Evolutionary conservation across 768 basidiomycete genomes (phyloP).

Genomic region (Rhizopogon rudus): DNA sequence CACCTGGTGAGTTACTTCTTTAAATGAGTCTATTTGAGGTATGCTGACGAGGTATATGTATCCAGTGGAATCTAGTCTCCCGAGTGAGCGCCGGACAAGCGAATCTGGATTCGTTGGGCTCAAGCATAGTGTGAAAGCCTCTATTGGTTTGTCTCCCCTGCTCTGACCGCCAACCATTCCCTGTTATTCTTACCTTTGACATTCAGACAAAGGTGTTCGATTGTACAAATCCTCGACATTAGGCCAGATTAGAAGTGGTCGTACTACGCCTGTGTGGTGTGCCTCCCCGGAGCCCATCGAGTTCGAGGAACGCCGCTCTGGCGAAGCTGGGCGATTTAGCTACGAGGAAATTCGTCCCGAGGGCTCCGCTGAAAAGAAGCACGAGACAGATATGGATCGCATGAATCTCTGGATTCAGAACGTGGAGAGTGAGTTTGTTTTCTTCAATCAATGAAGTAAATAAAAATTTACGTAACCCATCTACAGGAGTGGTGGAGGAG

Average conservation of each 20-base stretch:
- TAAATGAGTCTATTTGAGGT: background rate
- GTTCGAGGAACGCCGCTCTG: constrained; percentile 27
- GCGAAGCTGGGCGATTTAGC: constrained; percentile 28
- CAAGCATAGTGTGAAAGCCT: constrained; percentile 68
- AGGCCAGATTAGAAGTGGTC: constrained; percentile 31
- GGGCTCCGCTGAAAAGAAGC: constrained; percentile 8
- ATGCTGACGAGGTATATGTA: background rate
- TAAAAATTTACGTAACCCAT: constrained; percentile 5
- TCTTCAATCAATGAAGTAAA: background rate
- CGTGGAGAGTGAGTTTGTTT: constrained; percentile 64
- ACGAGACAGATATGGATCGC: constrained; percentile 43
- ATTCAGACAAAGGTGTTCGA: constrained; percentile 62
- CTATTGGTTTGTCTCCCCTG: constrained; percentile 50
- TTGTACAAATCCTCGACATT: constrained; percentile 61
- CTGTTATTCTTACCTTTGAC: background rate
- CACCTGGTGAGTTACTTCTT: background rate
- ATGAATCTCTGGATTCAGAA: constrained; percentile 81
- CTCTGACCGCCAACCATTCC: background rate
- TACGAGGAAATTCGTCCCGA: constrained; percentile 28
- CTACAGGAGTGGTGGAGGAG: constrained; percentile 75
- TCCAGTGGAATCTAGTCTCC: constrained; percentile 18
- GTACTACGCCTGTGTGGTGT: constrained; percentile 24
- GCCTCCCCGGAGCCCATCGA: constrained; percentile 25
- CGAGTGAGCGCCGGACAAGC: constrained; percentile 17
- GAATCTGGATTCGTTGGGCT: constrained; percentile 45